phyloP scores from a whole-genome alignment of 1,139 yeast genomes.

The Waltiozyma sp. region DNA sequence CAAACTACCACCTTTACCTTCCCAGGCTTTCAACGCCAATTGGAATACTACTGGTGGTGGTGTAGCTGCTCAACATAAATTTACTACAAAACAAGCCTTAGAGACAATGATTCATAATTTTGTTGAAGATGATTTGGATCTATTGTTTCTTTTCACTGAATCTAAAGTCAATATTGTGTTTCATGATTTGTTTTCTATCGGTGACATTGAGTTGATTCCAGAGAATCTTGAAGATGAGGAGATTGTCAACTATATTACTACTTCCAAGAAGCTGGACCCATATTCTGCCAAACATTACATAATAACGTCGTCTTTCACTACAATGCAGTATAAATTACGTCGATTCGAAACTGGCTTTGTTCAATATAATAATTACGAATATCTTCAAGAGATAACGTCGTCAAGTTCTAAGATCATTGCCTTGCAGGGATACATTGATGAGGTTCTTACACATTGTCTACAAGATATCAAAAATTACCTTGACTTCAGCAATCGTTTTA shows the following conservation, averaged over 20 bases:
- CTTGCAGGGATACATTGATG: slow-evolving; percentile 28
- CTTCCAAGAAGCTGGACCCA: neutral
- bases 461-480: slow-evolving; percentile 33
- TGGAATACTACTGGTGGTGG: too few relatives aligned
- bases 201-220: slow-evolving; percentile 7
- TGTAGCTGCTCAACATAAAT: slow-evolving; percentile 6
- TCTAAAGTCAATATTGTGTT: slow-evolving; percentile 19
- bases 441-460: slow-evolving; percentile 27
- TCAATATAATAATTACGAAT: slow-evolving; percentile 4
- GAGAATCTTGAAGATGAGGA: slow-evolving; percentile 13
- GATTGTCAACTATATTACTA: slow-evolving; percentile 9
- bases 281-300: slow-evolving; percentile 9
- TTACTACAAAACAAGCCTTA: slow-evolving; percentile 18
- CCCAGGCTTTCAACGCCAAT: neutral
- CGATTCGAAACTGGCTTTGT: slow-evolving; percentile 7
- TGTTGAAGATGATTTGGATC: slow-evolving; percentile 21
- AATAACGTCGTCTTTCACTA: slow-evolving; percentile 12
- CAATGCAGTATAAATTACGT: slow-evolving; percentile 13
- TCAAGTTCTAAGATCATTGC: slow-evolving; percentile 22
- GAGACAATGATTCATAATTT: slow-evolving; percentile 20
- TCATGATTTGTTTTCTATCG: slow-evolving; percentile 26
- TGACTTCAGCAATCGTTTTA: slow-evolving; percentile 28
- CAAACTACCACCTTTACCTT: slow-evolving; percentile 24
- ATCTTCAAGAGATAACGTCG: slow-evolving; percentile 21
- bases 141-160: slow-evolving; percentile 22